Evolutionary conservation across 2,329 filamentous ascomycete species (phyloP).

Genomic region (Apiospora hydei): DNA sequence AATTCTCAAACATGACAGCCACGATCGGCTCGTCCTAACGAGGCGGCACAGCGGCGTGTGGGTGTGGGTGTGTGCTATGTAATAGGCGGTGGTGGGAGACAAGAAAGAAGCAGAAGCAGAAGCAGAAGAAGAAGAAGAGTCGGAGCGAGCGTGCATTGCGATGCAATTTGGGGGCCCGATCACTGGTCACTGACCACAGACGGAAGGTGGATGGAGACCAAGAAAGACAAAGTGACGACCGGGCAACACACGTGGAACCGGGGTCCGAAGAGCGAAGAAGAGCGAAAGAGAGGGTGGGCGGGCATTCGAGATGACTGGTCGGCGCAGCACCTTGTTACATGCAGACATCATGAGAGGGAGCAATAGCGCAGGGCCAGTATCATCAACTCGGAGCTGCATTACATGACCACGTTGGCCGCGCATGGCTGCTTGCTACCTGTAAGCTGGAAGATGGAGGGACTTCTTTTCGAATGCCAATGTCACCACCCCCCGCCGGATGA

Average conservation of each 20-base stretch:
- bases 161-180: constrained; percentile 3
- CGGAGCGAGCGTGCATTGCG: background rate
- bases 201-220: background rate
- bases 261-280: constrained; percentile 3
- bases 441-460: background rate
- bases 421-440: background rate
- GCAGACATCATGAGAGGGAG: background rate
- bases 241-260: constrained; percentile 11
- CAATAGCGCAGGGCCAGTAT: background rate
- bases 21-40: constrained; percentile 6
- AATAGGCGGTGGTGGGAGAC: background rate
- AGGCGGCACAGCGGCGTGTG: background rate
- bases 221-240: background rate
- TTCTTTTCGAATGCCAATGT: background rate
- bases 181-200: background rate
- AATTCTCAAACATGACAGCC: constrained; percentile 19
- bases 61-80: background rate
- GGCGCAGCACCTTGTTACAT: background rate
- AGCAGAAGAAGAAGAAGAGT: background rate
- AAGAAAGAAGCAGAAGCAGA: background rate
- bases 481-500: background rate
- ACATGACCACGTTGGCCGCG: background rate
- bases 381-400: background rate
- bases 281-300: background rate
- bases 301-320: background rate